Evolutionary conservation across 495 filamentous ascomycete species (phyloP).

Genomic region (Hypoxylon crocopeplum): DNA sequence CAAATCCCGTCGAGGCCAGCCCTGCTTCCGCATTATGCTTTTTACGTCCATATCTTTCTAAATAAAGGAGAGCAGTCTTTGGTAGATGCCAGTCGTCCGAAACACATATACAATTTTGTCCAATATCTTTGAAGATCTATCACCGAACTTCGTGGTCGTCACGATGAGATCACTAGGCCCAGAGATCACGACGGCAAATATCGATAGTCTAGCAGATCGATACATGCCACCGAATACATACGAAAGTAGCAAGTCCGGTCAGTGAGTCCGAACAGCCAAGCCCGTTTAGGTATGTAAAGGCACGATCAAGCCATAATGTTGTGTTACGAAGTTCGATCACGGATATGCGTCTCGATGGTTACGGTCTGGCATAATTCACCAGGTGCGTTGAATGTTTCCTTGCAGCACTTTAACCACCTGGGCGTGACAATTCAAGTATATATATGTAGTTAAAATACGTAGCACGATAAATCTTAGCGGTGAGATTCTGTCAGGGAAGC

Average conservation of each 20-base stretch:
- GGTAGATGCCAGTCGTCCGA: slow-evolving; percentile 19
- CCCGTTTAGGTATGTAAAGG: too few relatives aligned
- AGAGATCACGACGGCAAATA: too few relatives aligned
- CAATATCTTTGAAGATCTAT: background rate
- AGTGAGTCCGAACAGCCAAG: too few relatives aligned
- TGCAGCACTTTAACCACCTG: background rate
- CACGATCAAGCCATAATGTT: too few relatives aligned
- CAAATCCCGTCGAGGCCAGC: slow-evolving; percentile 9
- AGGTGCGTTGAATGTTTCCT: background rate
- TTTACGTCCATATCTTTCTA: slow-evolving; percentile 25
- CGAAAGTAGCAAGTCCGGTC: too few relatives aligned
- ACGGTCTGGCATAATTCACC: too few relatives aligned
- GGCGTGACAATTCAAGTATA: background rate
- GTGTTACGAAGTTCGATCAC: too few relatives aligned
- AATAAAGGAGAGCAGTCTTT: slow-evolving; percentile 11
- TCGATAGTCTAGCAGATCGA: too few relatives aligned
- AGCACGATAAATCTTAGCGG: too few relatives aligned
- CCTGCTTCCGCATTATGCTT: slow-evolving; percentile 20
- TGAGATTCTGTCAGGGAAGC: too few relatives aligned
- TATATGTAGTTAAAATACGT: background rate
- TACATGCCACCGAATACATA: too few relatives aligned
- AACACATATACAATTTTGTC: slow-evolving; percentile 12
- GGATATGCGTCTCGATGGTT: background rate
- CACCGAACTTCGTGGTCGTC: slow-evolving; percentile 1
- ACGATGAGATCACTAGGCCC: slow-evolving; percentile 1